Conservation (phyloP, 106 monocot species). For the Dendrobium catenatum region DNA sequence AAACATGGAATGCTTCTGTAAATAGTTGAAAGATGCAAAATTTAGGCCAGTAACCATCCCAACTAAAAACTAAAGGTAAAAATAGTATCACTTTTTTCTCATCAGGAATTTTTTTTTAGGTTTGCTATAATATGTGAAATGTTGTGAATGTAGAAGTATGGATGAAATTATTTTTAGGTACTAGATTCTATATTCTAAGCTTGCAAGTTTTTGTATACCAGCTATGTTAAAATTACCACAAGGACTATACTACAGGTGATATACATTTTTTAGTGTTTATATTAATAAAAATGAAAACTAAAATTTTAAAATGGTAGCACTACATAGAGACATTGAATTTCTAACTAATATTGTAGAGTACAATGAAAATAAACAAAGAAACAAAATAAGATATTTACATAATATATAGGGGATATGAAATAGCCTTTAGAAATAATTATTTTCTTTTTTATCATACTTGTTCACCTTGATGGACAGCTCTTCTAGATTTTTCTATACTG, state of each 20-base stretch:
- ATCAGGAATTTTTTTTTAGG: neutral
- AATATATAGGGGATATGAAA: neutral
- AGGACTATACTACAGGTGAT: neutral
- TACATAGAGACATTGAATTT: neutral
- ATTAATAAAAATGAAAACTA: neutral
- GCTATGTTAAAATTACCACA: neutral
- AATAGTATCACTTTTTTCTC: neutral
- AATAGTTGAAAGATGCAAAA: neutral
- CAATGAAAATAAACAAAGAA: neutral
- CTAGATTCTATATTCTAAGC: neutral
- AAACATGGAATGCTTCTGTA: neutral
- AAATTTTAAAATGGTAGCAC: neutral
- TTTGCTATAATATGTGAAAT: neutral
- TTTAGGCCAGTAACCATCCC: neutral
- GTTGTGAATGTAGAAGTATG: neutral
- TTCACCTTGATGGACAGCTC: constrained; percentile 34
- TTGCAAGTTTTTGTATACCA: neutral
- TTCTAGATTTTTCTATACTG: constrained; percentile 33
- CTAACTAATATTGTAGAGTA: neutral
- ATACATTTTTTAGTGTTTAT: neutral
- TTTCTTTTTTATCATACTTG: neutral
- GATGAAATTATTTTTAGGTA: neutral
- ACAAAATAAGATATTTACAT: neutral
- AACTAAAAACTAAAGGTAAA: neutral
- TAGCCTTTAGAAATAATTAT: neutral